Evolutionary conservation across 495 filamentous ascomycete species (phyloP).

Genomic region (Bacidia gigantensis): DNA sequence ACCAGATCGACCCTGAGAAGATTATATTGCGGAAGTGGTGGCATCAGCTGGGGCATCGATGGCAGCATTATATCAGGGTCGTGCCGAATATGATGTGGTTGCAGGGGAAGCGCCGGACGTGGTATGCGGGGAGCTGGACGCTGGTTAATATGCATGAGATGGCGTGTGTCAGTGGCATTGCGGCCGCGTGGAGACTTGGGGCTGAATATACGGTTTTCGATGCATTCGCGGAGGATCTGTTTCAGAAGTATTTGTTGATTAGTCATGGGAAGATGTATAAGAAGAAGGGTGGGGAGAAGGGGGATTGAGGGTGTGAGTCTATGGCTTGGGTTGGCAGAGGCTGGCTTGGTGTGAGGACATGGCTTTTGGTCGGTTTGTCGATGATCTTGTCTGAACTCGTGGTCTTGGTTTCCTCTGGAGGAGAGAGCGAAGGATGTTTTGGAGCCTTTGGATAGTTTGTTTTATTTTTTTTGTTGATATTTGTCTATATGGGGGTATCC

Average conservation of each 20-base stretch:
- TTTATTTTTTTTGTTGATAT: no score
- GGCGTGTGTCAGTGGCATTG: constrained; percentile 63
- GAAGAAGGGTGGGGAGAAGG: constrained; percentile 24
- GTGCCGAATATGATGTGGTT: constrained; percentile 70
- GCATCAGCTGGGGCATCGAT: constrained; percentile 74
- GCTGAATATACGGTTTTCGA: constrained; percentile 58
- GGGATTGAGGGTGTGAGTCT: neutral
- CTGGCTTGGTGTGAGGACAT: no score
- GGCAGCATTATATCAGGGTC: constrained; percentile 67
- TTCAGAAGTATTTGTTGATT: constrained; percentile 40
- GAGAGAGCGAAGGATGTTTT: no score
- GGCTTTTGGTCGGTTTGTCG: no score
- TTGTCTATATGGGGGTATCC: no score
- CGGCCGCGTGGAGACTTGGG: constrained; percentile 64
- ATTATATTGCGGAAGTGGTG: constrained; percentile 68
- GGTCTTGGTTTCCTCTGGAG: no score
- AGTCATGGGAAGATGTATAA: constrained; percentile 36
- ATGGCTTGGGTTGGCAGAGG: neutral
- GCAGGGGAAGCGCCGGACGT: constrained; percentile 53
- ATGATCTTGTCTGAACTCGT: no score
- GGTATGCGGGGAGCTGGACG: constrained; percentile 65
- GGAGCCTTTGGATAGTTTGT: no score
- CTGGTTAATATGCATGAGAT: constrained; percentile 79
- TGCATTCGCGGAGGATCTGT: constrained; percentile 43
- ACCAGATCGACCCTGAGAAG: constrained; percentile 53